Evolutionary conservation across 257 asterid species (phyloP).

Genomic region (Solanum pimpinellifolium): DNA sequence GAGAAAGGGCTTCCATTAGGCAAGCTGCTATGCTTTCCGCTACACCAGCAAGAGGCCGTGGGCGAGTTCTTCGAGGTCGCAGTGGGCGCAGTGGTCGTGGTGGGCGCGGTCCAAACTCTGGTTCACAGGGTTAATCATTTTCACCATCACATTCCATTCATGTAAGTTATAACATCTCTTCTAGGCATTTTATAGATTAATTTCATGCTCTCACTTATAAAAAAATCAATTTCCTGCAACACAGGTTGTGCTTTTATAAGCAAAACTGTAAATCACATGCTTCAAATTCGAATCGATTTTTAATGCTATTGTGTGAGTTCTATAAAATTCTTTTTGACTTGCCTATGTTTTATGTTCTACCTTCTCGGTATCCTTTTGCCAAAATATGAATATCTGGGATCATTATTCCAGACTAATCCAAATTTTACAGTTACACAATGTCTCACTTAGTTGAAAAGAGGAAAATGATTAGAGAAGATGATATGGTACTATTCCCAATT

Average conservation of each 20-base stretch:
- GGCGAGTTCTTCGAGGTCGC: conserved; percentile 50
- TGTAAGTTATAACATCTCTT: neutral
- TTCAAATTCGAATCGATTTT: neutral
- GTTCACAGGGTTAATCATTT: conserved; percentile 3
- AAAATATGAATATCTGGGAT: neutral
- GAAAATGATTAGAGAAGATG: neutral
- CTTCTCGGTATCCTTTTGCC: neutral
- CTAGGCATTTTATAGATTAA: neutral
- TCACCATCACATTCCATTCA: neutral
- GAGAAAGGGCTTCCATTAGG: conserved; percentile 37
- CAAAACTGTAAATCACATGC: neutral
- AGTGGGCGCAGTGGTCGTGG: conserved; percentile 47
- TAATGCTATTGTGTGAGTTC: neutral
- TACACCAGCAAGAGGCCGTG: conserved; percentile 45
- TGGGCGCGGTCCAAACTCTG: conserved; percentile 41
- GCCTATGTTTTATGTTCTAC: neutral
- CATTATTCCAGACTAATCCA: neutral
- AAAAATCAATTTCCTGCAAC: neutral
- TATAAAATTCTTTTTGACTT: neutral
- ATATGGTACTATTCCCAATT: neutral
- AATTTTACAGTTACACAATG: neutral
- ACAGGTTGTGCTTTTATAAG: neutral
- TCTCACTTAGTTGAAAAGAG: neutral
- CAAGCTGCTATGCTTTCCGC: conserved; percentile 37
- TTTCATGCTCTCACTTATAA: neutral